Conservation (phyloP, 2,329 filamentous ascomycete genomes). For the Nemania sp. region DNA sequence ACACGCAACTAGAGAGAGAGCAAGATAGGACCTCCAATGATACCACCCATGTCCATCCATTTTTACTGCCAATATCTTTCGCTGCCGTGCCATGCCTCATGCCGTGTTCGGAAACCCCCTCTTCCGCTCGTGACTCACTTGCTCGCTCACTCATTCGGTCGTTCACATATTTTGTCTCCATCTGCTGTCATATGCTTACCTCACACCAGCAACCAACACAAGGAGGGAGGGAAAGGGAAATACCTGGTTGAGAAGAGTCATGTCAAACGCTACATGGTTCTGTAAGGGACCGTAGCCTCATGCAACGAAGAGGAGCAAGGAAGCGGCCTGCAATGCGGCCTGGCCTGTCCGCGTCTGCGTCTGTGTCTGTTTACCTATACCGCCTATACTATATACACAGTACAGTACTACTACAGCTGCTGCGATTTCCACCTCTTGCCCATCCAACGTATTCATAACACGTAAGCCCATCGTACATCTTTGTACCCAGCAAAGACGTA, state of each 20-base stretch:
- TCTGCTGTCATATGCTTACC: neutral
- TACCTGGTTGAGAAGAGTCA: slow-evolving; percentile 12
- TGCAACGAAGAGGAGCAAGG: slow-evolving; percentile 15
- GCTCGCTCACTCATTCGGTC: too few relatives aligned
- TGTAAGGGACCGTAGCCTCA: slow-evolving; percentile 18
- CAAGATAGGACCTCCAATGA: slow-evolving; percentile 18
- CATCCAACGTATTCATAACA: too few relatives aligned
- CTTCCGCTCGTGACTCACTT: slow-evolving; percentile 9
- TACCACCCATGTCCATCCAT: slow-evolving; percentile 19
- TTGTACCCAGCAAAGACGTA: neutral
- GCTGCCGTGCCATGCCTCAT: slow-evolving; percentile 4
- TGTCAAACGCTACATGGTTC: neutral
- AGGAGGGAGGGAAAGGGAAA: neutral
- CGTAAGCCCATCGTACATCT: too few relatives aligned
- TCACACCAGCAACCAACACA: slow-evolving; percentile 11
- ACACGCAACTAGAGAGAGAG: slow-evolving; percentile 4
- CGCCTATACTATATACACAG: neutral
- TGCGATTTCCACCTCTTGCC: too few relatives aligned
- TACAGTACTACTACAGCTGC: too few relatives aligned
- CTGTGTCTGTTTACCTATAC: neutral
- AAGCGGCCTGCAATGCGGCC: slow-evolving; percentile 26
- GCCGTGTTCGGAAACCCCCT: too few relatives aligned
- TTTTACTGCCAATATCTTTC: neutral
- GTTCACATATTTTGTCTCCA: too few relatives aligned
- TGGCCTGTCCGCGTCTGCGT: neutral